Conservation (phyloP, 2,329 filamentous ascomycete genomes). For the Penicillium janthinellum region DNA sequence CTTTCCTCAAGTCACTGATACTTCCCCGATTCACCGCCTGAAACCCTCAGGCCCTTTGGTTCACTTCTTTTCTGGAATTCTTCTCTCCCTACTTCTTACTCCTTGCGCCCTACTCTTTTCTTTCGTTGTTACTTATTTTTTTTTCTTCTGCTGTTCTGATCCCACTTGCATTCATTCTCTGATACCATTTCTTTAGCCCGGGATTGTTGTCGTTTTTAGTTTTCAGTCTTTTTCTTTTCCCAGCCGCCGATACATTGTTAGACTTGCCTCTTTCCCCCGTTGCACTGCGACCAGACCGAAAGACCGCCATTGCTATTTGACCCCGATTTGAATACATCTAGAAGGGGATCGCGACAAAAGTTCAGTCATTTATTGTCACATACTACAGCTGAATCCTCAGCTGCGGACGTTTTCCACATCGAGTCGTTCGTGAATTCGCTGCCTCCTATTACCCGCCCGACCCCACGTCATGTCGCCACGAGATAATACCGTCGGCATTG, state of each 20-base stretch:
- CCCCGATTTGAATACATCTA: slow-evolving; percentile 10
- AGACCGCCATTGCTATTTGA: slow-evolving; percentile 7
- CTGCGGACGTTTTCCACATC: slow-evolving; percentile 5
- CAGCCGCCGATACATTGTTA: slow-evolving; percentile 10
- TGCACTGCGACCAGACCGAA: slow-evolving; percentile 6
- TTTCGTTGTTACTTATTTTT: slow-evolving; percentile 12
- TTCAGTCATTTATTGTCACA: slow-evolving; percentile 13
- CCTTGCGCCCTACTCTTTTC: slow-evolving; percentile 18
- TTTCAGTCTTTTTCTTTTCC: slow-evolving; percentile 6
- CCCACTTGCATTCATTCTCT: slow-evolving; percentile 23
- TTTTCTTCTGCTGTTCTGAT: slow-evolving; percentile 16
- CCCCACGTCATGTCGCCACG: slow-evolving; percentile 34
- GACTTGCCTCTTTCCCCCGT: slow-evolving; percentile 15
- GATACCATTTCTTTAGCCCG: slow-evolving; percentile 9
- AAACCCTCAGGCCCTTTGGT: slow-evolving; percentile 18
- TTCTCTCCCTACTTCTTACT: slow-evolving; percentile 23
- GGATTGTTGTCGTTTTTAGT: slow-evolving; percentile 17
- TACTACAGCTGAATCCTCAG: neutral
- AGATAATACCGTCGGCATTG: slow-evolving; percentile 29
- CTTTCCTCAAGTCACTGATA: slow-evolving; percentile 1
- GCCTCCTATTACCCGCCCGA: slow-evolving; percentile 4
- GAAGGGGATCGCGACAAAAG: slow-evolving; percentile 12
- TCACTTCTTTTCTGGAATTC: slow-evolving; percentile 21
- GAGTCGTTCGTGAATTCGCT: slow-evolving; percentile 11
- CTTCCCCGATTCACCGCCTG: slow-evolving; percentile 27